Base-by-base conservation (phyloP, 768 basidiomycete genomes). In the Suillus variegatus region DNA sequence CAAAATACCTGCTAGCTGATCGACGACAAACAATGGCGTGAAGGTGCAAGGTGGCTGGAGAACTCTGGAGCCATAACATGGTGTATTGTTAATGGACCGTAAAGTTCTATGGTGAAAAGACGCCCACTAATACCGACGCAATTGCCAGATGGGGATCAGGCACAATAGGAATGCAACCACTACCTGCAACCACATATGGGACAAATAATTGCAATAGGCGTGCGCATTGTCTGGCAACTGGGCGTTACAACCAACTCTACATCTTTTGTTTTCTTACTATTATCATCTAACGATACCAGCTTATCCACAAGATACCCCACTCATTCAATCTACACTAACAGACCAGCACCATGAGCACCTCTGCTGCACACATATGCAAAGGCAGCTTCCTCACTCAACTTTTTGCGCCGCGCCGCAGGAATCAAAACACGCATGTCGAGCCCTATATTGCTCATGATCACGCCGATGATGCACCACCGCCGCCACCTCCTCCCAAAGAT, bases 401-500 rank as follows among this genome's bases (percentile, higher is more conserved):
- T n/a, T 61, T 67, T 49, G 58, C 60, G 10, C 65, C 62, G 20
- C 43, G 66, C 25, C 64, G 74, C 1, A 67, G 28, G 58, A 60
- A 60, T 28, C 25, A 20, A 12, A 60, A 60, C 25, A 7, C 10
- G 10, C 40, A 43, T 20, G 10, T 60, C 58, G 41, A 66, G 28
- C 73, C 61, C 1, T 12, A 72, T 47, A 61, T 57, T 47, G 60
- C 51, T 43, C 67, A 65, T 7, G 64, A 52, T 64, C 52, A 51
- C 18, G 12, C 16, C 6, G 35, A 58, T 0, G 61, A 73, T 3
- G n/a, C 58, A 20, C 63, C 71, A 0, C 71, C 74, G 0, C 74
- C 71, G 0, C 64, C 75, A 0, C 75, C 67, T 0, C 74, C 75
- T 0, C 75, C 74, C 0, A 76, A 76, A 7, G 72, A 76, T 51